These are phyloP conservation scores for Sporormia fimetaria DNA, from an alignment of 495 filamentous ascomycete genomes.

Conservation along the genomic window DNA sequence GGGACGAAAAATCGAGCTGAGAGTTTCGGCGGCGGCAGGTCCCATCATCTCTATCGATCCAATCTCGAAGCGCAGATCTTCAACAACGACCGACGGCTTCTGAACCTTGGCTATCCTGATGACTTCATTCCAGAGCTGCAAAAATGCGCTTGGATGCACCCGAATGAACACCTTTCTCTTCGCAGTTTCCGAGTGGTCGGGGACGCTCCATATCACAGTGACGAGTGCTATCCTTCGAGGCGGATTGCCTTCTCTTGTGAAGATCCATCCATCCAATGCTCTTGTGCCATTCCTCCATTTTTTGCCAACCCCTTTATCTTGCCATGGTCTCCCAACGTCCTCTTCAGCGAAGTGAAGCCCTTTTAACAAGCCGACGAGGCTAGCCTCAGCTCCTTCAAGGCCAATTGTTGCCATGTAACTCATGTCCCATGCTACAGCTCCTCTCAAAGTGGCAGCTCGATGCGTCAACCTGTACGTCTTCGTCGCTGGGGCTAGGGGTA, in stretches of 20 bases:
- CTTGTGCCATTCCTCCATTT: conserved; percentile 70
- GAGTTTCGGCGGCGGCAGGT: conserved; percentile 69
- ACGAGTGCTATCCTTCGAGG: conserved; percentile 60
- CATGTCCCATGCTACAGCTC: conserved; percentile 78
- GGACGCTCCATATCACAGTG: conserved; percentile 55
- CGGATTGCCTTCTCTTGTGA: conserved; percentile 41
- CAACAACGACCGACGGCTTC: conserved; percentile 60
- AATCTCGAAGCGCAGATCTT: conserved; percentile 87
- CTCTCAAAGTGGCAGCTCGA: conserved; percentile 57
- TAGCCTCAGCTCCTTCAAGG: conserved; percentile 54
- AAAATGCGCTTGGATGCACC: conserved; percentile 79
- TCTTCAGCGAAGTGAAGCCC: conserved; percentile 49
- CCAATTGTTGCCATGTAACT: conserved; percentile 87
- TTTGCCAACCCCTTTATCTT: conserved; percentile 40
- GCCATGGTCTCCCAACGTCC: conserved; percentile 35
- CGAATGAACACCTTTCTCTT: conserved; percentile 59
- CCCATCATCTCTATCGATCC: conserved; percentile 86
- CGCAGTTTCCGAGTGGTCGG: conserved; percentile 30
- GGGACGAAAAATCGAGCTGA: conserved; percentile 61
- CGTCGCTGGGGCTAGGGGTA: conserved; percentile 72
- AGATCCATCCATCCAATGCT: conserved; percentile 55
- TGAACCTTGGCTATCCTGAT: conserved; percentile 57
- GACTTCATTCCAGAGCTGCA: conserved; percentile 72
- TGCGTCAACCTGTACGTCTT: conserved; percentile 86
- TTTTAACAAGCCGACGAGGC: conserved; percentile 53